Evolutionary conservation across 164 flowering plant genomes (phyloP).

Genomic region (Sextonia rubra): DNA sequence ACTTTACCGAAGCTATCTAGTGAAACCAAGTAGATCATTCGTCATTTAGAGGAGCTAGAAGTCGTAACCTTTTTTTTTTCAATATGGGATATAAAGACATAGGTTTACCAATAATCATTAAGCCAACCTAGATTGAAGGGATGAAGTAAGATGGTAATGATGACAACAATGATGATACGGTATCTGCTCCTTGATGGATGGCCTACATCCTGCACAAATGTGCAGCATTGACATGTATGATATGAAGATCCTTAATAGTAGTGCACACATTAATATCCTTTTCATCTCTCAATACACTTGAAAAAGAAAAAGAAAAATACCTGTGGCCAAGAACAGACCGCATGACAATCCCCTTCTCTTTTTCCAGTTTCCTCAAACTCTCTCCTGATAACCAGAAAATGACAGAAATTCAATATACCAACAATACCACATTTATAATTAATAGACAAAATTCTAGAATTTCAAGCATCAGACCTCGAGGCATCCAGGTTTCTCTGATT

Average conservation of each 20-base stretch:
- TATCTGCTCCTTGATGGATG: not conserved
- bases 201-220: not conserved
- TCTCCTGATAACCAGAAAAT: conserved; percentile 39
- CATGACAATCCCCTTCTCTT: conserved; percentile 79
- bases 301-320: conserved; percentile 24
- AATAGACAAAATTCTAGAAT: not conserved
- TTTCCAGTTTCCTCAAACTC: conserved; percentile 57
- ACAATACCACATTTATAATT: not conserved
- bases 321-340: conserved; percentile 96
- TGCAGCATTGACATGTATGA: not conserved
- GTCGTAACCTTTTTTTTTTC: no score
- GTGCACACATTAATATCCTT: not conserved
- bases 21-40: no score
- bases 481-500: conserved; percentile 92
- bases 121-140: no score
- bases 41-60: no score
- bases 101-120: no score
- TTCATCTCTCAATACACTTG: not conserved
- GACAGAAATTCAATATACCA: not conserved
- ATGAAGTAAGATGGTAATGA: no score
- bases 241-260: not conserved
- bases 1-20: no score
- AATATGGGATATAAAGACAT: no score
- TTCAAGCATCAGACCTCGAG: conserved; percentile 47
- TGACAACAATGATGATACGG: no score